Evolutionary conservation across 2,329 filamentous ascomycete genomes (phyloP).

Genomic region (Xylaria sp.): DNA sequence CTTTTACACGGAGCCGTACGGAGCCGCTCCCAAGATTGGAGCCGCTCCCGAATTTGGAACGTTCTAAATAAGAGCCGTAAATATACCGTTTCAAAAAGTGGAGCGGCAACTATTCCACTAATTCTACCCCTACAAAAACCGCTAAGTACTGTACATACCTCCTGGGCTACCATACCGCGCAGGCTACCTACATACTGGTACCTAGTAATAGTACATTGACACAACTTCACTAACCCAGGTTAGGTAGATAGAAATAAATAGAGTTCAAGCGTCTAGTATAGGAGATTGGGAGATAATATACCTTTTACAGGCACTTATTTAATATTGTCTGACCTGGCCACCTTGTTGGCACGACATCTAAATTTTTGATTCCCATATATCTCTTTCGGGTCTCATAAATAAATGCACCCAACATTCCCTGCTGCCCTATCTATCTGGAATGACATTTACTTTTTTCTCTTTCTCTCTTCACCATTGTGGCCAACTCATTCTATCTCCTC

Average conservation of each 20-base stretch:
- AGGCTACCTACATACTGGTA: too few species aligned
- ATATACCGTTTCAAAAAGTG: too few species aligned
- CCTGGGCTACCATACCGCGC: too few species aligned
- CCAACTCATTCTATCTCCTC: slow-evolving; percentile 15
- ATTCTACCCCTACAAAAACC: too few species aligned
- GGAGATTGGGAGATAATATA: background rate
- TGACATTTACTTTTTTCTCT: background rate
- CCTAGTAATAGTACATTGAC: background rate
- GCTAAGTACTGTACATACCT: too few species aligned
- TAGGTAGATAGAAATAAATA: slow-evolving; percentile 3
- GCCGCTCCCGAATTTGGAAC: too few species aligned
- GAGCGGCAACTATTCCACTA: too few species aligned
- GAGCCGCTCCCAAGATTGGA: too few species aligned
- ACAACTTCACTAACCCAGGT: background rate
- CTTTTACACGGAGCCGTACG: too few species aligned
- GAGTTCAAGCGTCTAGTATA: background rate
- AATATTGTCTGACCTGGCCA: slow-evolving; percentile 9
- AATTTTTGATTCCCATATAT: slow-evolving; percentile 19
- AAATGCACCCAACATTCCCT: slow-evolving; percentile 37
- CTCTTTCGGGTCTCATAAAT: slow-evolving; percentile 23
- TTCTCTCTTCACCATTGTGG: slow-evolving; percentile 13
- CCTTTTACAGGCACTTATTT: slow-evolving; percentile 7
- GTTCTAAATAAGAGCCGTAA: too few species aligned
- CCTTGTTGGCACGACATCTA: slow-evolving; percentile 22
- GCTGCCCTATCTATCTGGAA: slow-evolving; percentile 21